Percentiles rank a stretch among this genome's conserved stretches.
phyloP scores from a whole-genome alignment of 169 alveolate species.

The Plasmodium fragile region DNA sequence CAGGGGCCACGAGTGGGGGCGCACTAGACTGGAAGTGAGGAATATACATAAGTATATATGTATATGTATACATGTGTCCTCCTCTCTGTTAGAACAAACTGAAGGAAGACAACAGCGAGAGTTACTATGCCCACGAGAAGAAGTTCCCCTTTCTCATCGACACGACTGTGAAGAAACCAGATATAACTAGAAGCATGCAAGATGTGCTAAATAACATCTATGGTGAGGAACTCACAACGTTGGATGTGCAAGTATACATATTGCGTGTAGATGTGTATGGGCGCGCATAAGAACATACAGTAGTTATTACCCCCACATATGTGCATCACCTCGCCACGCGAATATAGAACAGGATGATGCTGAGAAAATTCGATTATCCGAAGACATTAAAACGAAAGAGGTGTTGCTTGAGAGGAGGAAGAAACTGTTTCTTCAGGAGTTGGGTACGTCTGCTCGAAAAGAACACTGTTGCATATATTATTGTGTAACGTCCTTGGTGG shows the following conservation, averaged over 20 bases:
- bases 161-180: slow-evolving; percentile 25
- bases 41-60: background rate
- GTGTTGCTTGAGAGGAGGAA: slow-evolving; percentile 39
- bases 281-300: background rate
- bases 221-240: slow-evolving; percentile 7
- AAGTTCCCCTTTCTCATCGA: slow-evolving; percentile 57
- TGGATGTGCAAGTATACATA: background rate
- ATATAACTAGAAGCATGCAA: slow-evolving; percentile 28
- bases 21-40: background rate
- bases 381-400: slow-evolving; percentile 38
- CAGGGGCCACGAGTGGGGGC: background rate
- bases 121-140: slow-evolving; percentile 37
- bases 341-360: slow-evolving; percentile 16
- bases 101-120: slow-evolving; percentile 31
- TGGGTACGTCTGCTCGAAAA: slow-evolving; percentile 8
- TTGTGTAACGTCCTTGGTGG: background rate
- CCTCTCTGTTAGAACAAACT: slow-evolving; percentile 18
- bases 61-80: background rate
- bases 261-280: background rate
- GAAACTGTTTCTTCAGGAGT: slow-evolving; percentile 16
- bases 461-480: background rate
- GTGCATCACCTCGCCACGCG: background rate
- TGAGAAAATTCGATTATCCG: slow-evolving; percentile 15
- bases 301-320: background rate
- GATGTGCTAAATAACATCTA: slow-evolving; percentile 52